A percentile compares a stretch with the other conserved stretches of the same genome.
Evolutionary conservation across 2,329 filamentous ascomycete genomes (phyloP).

Genomic region (Claviceps citrina): DNA sequence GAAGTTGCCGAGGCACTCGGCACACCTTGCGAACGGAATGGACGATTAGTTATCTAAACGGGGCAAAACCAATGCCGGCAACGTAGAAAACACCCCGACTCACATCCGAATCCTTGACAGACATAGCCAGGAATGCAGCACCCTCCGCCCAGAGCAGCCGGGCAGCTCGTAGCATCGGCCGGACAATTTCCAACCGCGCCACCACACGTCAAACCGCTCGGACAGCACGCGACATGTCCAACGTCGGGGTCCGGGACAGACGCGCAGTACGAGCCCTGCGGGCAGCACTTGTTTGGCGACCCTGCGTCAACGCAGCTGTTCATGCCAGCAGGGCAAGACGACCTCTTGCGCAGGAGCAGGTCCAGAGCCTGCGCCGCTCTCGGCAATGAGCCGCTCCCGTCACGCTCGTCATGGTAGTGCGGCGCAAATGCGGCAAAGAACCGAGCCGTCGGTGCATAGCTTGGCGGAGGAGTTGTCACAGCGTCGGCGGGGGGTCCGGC

Average conservation of each 20-base stretch:
- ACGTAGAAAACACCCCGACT: no score
- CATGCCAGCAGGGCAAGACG: slow-evolving; percentile 54
- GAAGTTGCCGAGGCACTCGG: slow-evolving; percentile 18
- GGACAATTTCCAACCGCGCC: slow-evolving; percentile 48
- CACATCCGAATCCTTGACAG: slow-evolving; percentile 57
- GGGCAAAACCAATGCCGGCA: no score
- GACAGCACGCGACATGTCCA: slow-evolving; percentile 63
- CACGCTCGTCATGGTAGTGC: slow-evolving; percentile 27
- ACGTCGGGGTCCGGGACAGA: slow-evolving; percentile 44
- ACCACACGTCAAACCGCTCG: slow-evolving; percentile 45
- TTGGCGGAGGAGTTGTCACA: slow-evolving; percentile 10
- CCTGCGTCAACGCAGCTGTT: slow-evolving; percentile 47
- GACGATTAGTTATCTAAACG: no score
- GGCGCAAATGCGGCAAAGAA: slow-evolving; percentile 36
- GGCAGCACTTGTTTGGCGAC: slow-evolving; percentile 58
- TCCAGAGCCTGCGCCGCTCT: slow-evolving; percentile 32
- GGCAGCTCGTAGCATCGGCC: slow-evolving; percentile 47
- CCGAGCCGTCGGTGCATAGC: slow-evolving; percentile 11
- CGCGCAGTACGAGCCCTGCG: slow-evolving; percentile 49
- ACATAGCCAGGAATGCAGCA: slow-evolving; percentile 61
- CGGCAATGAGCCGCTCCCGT: slow-evolving; percentile 20
- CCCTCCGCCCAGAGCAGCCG: slow-evolving; percentile 50
- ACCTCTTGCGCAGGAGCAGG: slow-evolving; percentile 38
- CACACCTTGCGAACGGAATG: slow-evolving; percentile 13
- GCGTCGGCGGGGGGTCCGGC: slow-evolving; percentile 14